A percentile compares a stretch with the other conserved stretches of the same genome.
Conservation (phyloP, 495 filamentous ascomycete species). For the Rhizodiscina lignyota region DNA sequence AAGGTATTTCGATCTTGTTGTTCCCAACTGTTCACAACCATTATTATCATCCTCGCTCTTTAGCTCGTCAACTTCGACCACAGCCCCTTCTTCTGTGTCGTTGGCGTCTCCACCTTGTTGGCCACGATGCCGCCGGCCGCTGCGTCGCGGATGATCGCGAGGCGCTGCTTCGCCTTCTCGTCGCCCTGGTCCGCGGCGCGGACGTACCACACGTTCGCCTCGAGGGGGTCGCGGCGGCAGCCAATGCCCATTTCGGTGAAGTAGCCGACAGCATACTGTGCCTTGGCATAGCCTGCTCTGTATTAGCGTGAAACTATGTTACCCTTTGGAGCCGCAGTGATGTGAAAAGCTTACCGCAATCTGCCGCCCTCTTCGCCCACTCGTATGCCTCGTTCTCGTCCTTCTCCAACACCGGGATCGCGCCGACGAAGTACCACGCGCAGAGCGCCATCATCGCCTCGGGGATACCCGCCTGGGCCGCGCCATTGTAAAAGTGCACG, state of each 20-base stretch:
- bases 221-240: constrained; percentile 76
- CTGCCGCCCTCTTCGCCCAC: constrained; percentile 79
- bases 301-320: too few species aligned
- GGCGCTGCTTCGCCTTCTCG: constrained; percentile 66
- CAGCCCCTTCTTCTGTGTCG: constrained; percentile 12
- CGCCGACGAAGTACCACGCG: constrained; percentile 96
- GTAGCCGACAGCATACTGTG: constrained; percentile 88
- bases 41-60: neutral
- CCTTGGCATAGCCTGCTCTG: constrained; percentile 70
- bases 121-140: constrained; percentile 45
- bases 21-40: too few species aligned
- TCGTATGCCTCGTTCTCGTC: constrained; percentile 94
- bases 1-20: too few species aligned
- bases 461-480: constrained; percentile 67
- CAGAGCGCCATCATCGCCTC: constrained; percentile 98
- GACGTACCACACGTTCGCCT: constrained; percentile 98
- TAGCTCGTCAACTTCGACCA: neutral
- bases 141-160: constrained; percentile 74
- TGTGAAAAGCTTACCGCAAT: constrained; percentile 56
- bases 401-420: constrained; percentile 80
- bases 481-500: constrained; percentile 92
- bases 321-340: too few species aligned
- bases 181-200: constrained; percentile 88
- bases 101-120: constrained; percentile 2
- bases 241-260: constrained; percentile 99